Base-by-base conservation (phyloP, 768 basidiomycete genomes). In the Rhodotorula babjevae region DNA sequence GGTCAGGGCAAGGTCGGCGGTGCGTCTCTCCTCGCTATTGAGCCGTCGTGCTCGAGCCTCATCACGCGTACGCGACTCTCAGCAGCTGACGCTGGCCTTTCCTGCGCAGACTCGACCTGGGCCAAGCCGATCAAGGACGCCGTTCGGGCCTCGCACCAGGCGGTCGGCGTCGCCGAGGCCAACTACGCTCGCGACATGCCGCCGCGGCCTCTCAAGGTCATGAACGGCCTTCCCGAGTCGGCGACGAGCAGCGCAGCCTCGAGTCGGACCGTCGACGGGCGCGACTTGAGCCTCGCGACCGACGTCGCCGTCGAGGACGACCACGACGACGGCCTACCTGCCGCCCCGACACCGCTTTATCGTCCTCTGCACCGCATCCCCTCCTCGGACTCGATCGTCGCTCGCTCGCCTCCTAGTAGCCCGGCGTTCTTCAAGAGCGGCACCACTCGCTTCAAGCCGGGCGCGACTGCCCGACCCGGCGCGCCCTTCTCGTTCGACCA, bases 1-100 rank as follows among this genome's bases (percentile, higher is more conserved):
- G 88, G 91, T 53, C 82, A 91, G 80, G 91, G 91, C 70, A 93
- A 94, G 82, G 83, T 93, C 63, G 91, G 89, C 83, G 89, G 92
- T 92, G 78, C 82, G 87, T 65, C 62, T 60, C 44, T 69, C 67
- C 12, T 55, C 1, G n/a, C n/a, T n/a, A n/a, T n/a, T n/a, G n/a
- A n/a, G n/a, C n/a, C n/a, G n/a, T n/a, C n/a, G n/a, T n/a, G n/a
- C n/a, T n/a, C n/a, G n/a, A n/a, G n/a, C n/a, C n/a, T n/a, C n/a
- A n/a, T n/a, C n/a, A n/a, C n/a, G n/a, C n/a, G n/a, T n/a, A n/a
- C n/a, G n/a, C n/a, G n/a, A n/a, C n/a, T n/a, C n/a, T n/a, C n/a
- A n/a, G n/a, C n/a, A n/a, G n/a, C n/a, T n/a, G n/a, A n/a, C n/a
- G n/a, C n/a, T n/a, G n/a, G n/a, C n/a, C n/a, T n/a, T n/a, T n/a